Evolutionary conservation across 768 basidiomycete genomes (phyloP), one percentile per base, ranked within the genome.

Genomic region (Tephrocybe rancida): DNA sequence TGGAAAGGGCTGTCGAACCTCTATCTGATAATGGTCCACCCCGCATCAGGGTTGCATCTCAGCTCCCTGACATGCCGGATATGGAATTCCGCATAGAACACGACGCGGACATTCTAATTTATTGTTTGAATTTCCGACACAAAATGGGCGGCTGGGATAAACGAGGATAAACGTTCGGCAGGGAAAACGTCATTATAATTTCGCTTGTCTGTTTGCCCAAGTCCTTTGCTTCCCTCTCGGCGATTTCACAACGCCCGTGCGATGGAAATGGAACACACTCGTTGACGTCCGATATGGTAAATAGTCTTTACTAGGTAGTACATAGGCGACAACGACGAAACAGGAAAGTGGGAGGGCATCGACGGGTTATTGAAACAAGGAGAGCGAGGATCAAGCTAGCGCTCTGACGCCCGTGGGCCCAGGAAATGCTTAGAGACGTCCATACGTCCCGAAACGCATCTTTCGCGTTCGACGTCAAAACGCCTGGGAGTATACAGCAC

Each of bases 11-110:
- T 6, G 13, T 30, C 7, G 29, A 30, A 30, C 29, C 29, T 30
- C 29, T 30, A 30, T 6, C 13, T 13, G 5, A 30, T 13, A 30
- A 30, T 30, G 5, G 5, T 13, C 29, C 5, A 6, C 29, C 29
- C 29, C 29, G 13, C 29, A 30, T 30, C 29, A 30, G 29, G 29
- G 29, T 30, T 30, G 29, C 29, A 30, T 30, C 29, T 30, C 29
- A 30, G 32, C 42, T 34, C 35, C 32, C 51, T 46, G 51, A 52
- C 34, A 32, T 38, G 21, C 51, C 44, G 16, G 18, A 52, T 30
- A 39, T 46, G 16, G 51, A 52, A 46, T 52, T 52, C 51, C 34
- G 44, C 51, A 45, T 41, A 52, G 51, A 52, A 52, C 34, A 52
- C 8, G 14, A 22, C 25, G 21, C 44, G 3, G n/a, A 39, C 10